These are phyloP conservation scores for Pulveroboletus sp. DNA, from an alignment of 768 basidiomycete genomes.

Conservation along the genomic window DNA sequence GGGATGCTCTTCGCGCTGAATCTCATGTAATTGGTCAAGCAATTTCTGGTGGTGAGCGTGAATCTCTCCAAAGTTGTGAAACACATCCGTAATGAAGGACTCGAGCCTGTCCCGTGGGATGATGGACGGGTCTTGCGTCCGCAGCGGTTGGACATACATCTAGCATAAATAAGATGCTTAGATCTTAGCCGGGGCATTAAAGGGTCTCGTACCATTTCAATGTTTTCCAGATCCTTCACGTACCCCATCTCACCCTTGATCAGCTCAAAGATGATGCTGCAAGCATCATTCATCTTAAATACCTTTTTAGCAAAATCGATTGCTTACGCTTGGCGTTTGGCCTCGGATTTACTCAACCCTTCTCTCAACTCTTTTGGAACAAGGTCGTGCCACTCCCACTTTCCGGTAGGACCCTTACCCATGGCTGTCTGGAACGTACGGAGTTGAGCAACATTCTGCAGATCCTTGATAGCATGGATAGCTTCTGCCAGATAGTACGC, in stretches of 20 bases:
- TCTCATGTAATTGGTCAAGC: slow-evolving; percentile 77
- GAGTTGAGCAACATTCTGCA: slow-evolving; percentile 79
- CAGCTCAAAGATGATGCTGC: slow-evolving; percentile 87
- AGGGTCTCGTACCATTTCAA: slow-evolving; percentile 62
- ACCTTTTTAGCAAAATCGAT: not conserved
- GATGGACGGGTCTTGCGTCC: slow-evolving; percentile 71
- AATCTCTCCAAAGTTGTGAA: slow-evolving; percentile 83
- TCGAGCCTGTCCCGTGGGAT: slow-evolving; percentile 69
- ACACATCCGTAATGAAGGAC: slow-evolving; percentile 81
- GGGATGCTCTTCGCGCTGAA: slow-evolving; percentile 88
- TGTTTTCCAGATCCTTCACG: slow-evolving; percentile 86
- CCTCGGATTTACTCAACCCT: slow-evolving; percentile 65
- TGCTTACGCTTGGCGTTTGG: slow-evolving; percentile 81
- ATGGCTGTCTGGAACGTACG: slow-evolving; percentile 90
- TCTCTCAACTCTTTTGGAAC: slow-evolving; percentile 66
- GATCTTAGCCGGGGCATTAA: slow-evolving; percentile 16
- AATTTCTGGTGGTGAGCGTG: slow-evolving; percentile 71
- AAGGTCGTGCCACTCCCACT: slow-evolving; percentile 90
- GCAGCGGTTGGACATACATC: slow-evolving; percentile 83
- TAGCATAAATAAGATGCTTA: slow-evolving; percentile 29
- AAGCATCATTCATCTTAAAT: not conserved
- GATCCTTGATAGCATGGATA: slow-evolving; percentile 75
- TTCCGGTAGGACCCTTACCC: slow-evolving; percentile 74
- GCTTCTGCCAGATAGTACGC: slow-evolving; percentile 81
- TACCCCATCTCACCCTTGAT: slow-evolving; percentile 97